These are phyloP conservation scores for Colletotrichum euphorbiae DNA, from an alignment of 2,329 filamentous ascomycete species.

Conservation along the genomic window DNA sequence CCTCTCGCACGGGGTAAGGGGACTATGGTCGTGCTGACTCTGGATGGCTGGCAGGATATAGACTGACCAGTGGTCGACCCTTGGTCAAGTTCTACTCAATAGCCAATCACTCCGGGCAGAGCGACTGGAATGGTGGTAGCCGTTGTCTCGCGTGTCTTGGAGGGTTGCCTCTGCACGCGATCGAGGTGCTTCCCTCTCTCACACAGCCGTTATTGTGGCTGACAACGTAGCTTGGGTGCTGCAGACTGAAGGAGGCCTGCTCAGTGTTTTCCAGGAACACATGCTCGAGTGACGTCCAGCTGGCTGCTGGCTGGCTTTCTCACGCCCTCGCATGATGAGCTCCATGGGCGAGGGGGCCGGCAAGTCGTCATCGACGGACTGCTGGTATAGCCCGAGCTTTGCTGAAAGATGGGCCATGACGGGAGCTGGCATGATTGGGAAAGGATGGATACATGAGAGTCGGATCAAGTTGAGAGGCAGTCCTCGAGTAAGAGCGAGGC, in stretches of 20 bases:
- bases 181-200: neutral
- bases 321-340: too few species aligned
- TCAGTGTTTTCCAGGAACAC: too few species aligned
- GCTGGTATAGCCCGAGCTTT: neutral
- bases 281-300: too few species aligned
- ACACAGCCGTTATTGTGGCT: neutral
- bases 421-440: neutral
- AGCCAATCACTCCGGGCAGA: neutral
- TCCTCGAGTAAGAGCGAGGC: too few species aligned
- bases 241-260: too few species aligned
- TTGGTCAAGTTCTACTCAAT: neutral
- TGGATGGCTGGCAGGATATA: neutral
- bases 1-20: neutral
- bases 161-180: neutral
- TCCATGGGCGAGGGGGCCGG: too few species aligned
- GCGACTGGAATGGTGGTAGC: conserved; percentile 4
- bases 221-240: neutral
- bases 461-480: conserved; percentile 4
- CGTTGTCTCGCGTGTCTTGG: conserved; percentile 9
- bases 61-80: too few species aligned
- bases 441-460: neutral
- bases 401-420: neutral
- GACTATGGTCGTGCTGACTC: neutral
- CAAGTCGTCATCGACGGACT: neutral
- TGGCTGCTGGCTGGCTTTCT: too few species aligned